Base-by-base conservation (phyloP, 768 basidiomycete species). In the Boletus sensibilis region DNA sequence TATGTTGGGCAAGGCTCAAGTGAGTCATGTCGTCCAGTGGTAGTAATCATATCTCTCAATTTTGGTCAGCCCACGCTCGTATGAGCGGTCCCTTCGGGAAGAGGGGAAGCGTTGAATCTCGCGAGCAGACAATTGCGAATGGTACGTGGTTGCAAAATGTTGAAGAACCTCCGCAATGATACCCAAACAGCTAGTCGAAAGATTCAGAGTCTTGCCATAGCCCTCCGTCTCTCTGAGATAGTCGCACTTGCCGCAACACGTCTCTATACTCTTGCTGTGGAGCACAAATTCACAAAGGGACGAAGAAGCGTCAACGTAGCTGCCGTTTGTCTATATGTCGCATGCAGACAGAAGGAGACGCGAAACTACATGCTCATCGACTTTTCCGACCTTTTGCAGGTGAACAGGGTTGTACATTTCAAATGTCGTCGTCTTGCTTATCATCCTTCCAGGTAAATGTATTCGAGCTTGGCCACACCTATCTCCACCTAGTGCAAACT, bases 301-400 rank as follows among this genome's bases (percentile, higher is more conserved):
- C 82, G 97, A 27, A 87, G 89, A 66, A 92, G 92, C 64, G 78
- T 92, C 67, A 94, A 97, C 64, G 93, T 99, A 59, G 90, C 96
- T 35, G 97, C 95, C 4, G 91, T 95, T 40, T 99, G 97, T 69
- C 80, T 98, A 44, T 98, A 99, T 68, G 85, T 96, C 41, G 92
- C 94, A 4, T 96, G 94, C 68, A 74, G 96, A 57, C 87, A 94
- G 73, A 90, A 89, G 65, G 92, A 96, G 72, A 93, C 92, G 0
- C 76, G 88, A 50, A 92, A 88, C 54, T 92, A 95, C 71, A 98
- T 98, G 97, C 84, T 99, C 25, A 98, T 99, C 59, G 97, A 99
- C 74, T 98, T 99, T 65, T 93, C 93, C n/a, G 96, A 98, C 68
- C 78, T 95, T 39, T 82, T 99, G 4, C 90, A 93, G 77, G 95